A percentile compares a stretch with the other conserved stretches of the same genome.
These are phyloP conservation scores for Candida tibetensis DNA, from an alignment of 805 yeast genomes.

Conservation along the genomic window DNA sequence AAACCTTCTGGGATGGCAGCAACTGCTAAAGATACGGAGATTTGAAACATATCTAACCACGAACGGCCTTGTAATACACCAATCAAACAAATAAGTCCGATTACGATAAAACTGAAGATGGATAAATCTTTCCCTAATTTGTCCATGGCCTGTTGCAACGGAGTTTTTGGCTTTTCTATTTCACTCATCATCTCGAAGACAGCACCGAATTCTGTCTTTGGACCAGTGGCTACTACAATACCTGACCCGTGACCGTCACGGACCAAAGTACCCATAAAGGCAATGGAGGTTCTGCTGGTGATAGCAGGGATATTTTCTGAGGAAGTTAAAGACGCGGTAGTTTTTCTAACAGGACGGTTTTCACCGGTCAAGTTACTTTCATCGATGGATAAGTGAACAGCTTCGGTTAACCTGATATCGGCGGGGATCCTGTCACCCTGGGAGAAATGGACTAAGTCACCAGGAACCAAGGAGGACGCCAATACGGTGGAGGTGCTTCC, in stretches of 20 bases:
- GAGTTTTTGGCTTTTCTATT: slow-evolving; percentile 97
- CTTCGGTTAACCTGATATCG: slow-evolving; percentile 75
- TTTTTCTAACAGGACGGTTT: slow-evolving; percentile 78
- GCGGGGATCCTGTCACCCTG: slow-evolving; percentile 98
- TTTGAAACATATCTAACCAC: slow-evolving; percentile 98
- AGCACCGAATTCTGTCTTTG: slow-evolving; percentile 87
- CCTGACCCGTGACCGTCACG: slow-evolving; percentile 96
- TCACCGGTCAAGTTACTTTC: slow-evolving; percentile 97
- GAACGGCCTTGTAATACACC: slow-evolving; percentile 91
- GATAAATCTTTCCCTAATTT: slow-evolving; percentile 90
- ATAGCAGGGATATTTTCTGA: slow-evolving; percentile 45
- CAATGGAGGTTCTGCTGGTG: slow-evolving; percentile 72
- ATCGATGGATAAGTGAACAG: slow-evolving; percentile 81
- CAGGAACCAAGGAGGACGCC: slow-evolving; percentile 90
- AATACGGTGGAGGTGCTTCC: slow-evolving; percentile 76
- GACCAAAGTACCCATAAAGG: slow-evolving; percentile 96
- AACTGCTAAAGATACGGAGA: slow-evolving; percentile 94
- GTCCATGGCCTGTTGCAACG: slow-evolving; percentile 94
- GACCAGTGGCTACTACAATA: slow-evolving; percentile 86
- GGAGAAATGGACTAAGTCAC: slow-evolving; percentile 84
- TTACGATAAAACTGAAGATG: slow-evolving; percentile 75
- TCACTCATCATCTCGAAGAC: slow-evolving; percentile 94
- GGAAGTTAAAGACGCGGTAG: slow-evolving; percentile 42
- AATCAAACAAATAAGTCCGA: slow-evolving; percentile 86
- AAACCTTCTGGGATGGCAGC: slow-evolving; percentile 99